These are phyloP conservation scores for Mortierella sp. DNA, from an alignment of 371 early-diverging fungal genomes.

Conservation along the genomic window DNA sequence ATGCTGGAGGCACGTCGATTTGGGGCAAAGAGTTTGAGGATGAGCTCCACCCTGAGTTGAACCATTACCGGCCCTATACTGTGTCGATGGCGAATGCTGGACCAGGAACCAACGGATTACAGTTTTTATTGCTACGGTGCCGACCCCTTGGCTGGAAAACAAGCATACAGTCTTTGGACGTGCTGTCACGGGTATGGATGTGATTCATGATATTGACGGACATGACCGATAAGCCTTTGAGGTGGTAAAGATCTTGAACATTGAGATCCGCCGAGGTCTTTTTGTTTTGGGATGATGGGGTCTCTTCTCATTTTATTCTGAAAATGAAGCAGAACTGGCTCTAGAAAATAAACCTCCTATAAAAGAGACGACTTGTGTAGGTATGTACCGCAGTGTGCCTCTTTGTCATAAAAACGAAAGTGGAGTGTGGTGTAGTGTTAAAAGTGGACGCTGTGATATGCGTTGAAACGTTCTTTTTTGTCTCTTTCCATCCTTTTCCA, in stretches of 20 bases:
- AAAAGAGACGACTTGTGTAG: too few relatives aligned
- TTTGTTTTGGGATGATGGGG: too few relatives aligned
- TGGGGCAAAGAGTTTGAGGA: conserved; percentile 98
- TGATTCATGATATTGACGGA: conserved; percentile 91
- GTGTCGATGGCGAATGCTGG: conserved; percentile 99
- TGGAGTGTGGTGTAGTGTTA: too few relatives aligned
- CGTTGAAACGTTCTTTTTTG: too few relatives aligned
- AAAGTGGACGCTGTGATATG: too few relatives aligned
- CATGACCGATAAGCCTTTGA: conserved; percentile 86
- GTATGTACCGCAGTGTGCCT: too few relatives aligned
- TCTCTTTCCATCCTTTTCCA: too few relatives aligned
- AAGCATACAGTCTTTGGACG: conserved; percentile 98
- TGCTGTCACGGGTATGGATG: conserved; percentile 95
- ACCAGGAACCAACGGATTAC: conserved; percentile 92
- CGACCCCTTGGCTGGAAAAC: conserved; percentile 94
- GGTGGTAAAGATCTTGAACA: conserved; percentile 78
- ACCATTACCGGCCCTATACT: conserved; percentile 92
- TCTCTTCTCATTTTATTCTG: too few relatives aligned
- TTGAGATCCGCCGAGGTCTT: conserved; percentile 73
- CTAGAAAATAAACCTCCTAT: too few relatives aligned
- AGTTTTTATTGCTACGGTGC: conserved; percentile 97
- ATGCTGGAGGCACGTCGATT: conserved; percentile 96
- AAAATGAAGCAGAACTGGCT: too few relatives aligned
- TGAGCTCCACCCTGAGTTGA: conserved; percentile 86
- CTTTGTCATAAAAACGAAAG: too few relatives aligned